Evolutionary conservation across 106 monocot species (phyloP).

Genomic region (Agapanthus africanus): DNA sequence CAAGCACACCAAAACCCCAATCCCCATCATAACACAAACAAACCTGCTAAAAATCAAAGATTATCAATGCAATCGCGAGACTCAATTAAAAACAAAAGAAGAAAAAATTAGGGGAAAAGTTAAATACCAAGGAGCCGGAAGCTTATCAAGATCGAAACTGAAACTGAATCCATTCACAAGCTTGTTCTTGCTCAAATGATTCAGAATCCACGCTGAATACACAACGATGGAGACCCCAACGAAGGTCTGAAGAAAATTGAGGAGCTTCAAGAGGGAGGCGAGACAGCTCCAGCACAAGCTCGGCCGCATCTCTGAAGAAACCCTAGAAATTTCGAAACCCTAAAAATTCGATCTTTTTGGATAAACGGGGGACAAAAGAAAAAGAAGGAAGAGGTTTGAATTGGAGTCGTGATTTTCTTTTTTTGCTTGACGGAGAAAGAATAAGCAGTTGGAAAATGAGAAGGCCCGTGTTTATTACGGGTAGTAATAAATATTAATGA

Average conservation of each 20-base stretch:
- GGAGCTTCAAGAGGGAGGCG: slow-evolving; percentile 47
- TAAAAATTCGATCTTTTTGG: background rate
- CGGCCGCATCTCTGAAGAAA: slow-evolving; percentile 23
- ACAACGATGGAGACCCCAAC: slow-evolving; percentile 54
- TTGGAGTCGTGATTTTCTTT: too few species aligned
- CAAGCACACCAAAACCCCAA: slow-evolving; percentile 50
- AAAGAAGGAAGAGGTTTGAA: background rate
- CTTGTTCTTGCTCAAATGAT: slow-evolving; percentile 18
- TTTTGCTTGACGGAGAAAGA: too few species aligned
- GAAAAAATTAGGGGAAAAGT: background rate
- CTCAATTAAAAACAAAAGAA: background rate
- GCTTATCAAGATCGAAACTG: slow-evolving; percentile 29
- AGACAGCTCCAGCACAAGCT: slow-evolving; percentile 41
- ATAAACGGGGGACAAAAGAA: too few species aligned
- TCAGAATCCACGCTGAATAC: slow-evolving; percentile 59
- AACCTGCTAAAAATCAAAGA: slow-evolving; percentile 40
- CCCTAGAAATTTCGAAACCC: slow-evolving; percentile 12
- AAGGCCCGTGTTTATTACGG: too few species aligned
- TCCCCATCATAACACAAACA: slow-evolving; percentile 47
- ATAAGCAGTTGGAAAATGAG: too few species aligned
- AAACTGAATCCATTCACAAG: slow-evolving; percentile 9
- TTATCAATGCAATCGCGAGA: background rate
- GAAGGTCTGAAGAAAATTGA: slow-evolving; percentile 77
- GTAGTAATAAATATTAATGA: too few species aligned
- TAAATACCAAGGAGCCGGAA: slow-evolving; percentile 62